Evolutionary conservation across 768 basidiomycete species (phyloP), one percentile per base, ranked within the genome.

Genomic region (Leucocoprinus sp.): DNA sequence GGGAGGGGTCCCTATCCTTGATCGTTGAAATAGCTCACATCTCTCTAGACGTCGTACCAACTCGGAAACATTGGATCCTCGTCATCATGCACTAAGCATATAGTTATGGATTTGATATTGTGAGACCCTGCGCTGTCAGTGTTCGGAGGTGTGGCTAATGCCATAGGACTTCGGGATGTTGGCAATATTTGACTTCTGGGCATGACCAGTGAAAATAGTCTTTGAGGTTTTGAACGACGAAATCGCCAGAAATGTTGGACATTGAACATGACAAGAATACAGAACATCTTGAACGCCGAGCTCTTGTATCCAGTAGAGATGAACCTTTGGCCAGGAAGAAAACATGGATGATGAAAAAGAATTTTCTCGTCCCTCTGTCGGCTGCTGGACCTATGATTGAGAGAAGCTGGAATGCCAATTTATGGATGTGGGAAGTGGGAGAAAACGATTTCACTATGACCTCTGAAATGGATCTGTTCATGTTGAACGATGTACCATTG

Each of bases 401-500:
- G 23, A 96, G 69, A 5, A 96, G 76, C 51, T 93, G 89, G 60
- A 93, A 87, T 2, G 93, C 93, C 2, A 91, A 88, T 26, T 69
- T 65, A 18, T 68, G 69, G 49, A 95, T 82, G 44, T 83, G 82
- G 43, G 73, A 72, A 11, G 80, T 78, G 50, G 80, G 78, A 12
- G 87, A 84, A 60, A 95, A 92, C 0, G 91, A 85, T 61, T 92
- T 93, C 48, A 95, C 70, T 1, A 91, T 93, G 17, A 92, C 75
- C 63, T 95, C 92, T 37, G 81, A 80, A 35, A 82, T 67, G 2
- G 56, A 48, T 26, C 52, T 43, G 51, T 50, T 51, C 11, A 45
- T 42, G 27, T 56, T 50, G 49, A 45, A 53, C 28, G 45, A 57
- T 28, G 54, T 42, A 36, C 50, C 54, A 3, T 52, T 27, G 64